Evolutionary conservation across 2,329 filamentous ascomycete genomes (phyloP).

Genomic region (Fusarium transvaalense): DNA sequence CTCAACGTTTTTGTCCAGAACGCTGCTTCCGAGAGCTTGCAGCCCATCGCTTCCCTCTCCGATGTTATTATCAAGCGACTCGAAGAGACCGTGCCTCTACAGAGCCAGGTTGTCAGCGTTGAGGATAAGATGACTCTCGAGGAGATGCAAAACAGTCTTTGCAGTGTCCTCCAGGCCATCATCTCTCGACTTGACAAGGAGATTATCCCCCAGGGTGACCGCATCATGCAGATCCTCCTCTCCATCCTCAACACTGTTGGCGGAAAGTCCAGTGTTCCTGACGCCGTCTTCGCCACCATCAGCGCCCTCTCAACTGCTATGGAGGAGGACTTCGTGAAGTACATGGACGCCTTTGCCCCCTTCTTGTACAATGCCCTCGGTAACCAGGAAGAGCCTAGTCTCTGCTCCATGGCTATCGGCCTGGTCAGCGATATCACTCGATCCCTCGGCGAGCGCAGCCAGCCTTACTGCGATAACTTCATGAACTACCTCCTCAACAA

Average conservation of each 20-base stretch:
- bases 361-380: constrained; percentile 94
- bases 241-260: constrained; percentile 82
- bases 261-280: constrained; percentile 91
- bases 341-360: constrained; percentile 95
- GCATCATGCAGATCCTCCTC: constrained; percentile 91
- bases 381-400: constrained; percentile 93
- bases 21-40: constrained; percentile 86
- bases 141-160: constrained; percentile 97
- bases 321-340: constrained; percentile 93
- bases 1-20: constrained; percentile 95
- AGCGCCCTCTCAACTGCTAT: constrained; percentile 92
- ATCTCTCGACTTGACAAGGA: constrained; percentile 92
- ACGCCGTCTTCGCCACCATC: constrained; percentile 91
- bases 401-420: constrained; percentile 97
- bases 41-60: constrained; percentile 83
- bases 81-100: constrained; percentile 89
- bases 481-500: constrained; percentile 99
- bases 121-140: constrained; percentile 96
- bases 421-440: constrained; percentile 96
- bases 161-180: constrained; percentile 91
- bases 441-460: constrained; percentile 88
- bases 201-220: constrained; percentile 88
- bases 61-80: constrained; percentile 91
- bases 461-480: constrained; percentile 95
- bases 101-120: constrained; percentile 93